Percentiles rank a stretch among this genome's conserved stretches.
Conservation (phyloP, 352 stramenopile species). For the Globisporangium spiculum region DNA sequence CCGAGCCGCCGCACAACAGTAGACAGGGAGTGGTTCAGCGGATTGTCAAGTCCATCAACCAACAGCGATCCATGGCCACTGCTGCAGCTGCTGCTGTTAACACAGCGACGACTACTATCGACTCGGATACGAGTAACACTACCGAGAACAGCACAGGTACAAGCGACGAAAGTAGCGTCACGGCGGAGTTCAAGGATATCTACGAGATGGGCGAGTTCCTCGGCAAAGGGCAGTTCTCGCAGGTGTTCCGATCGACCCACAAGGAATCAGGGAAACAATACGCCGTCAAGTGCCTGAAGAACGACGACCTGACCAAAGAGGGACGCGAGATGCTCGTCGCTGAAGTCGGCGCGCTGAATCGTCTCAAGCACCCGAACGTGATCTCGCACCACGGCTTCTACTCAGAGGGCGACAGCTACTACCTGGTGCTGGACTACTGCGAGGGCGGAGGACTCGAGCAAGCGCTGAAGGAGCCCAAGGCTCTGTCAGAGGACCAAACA, state of each 20-base stretch:
- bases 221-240: constrained; percentile 57
- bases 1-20: constrained; percentile 11
- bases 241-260: constrained; percentile 56
- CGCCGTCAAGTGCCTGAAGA: constrained; percentile 65
- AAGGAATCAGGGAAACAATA: constrained; percentile 37
- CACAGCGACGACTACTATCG: constrained; percentile 10
- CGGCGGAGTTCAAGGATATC: constrained; percentile 47
- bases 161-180: constrained; percentile 9
- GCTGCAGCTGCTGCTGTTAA: constrained; percentile 6
- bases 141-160: not conserved
- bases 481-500: constrained; percentile 64
- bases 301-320: constrained; percentile 46
- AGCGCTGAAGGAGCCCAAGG: constrained; percentile 55
- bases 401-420: constrained; percentile 69
- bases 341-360: constrained; percentile 64
- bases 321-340: constrained; percentile 63
- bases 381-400: constrained; percentile 82
- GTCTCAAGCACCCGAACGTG: constrained; percentile 79
- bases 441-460: constrained; percentile 79
- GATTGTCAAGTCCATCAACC: constrained; percentile 35
- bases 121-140: constrained; percentile 2
- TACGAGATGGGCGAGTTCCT: constrained; percentile 58
- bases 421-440: constrained; percentile 87
- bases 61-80: constrained; percentile 22
- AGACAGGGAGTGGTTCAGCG: constrained; percentile 28